Conservation (phyloP, 106 monocot species). For the Dendrobium huoshanense region DNA sequence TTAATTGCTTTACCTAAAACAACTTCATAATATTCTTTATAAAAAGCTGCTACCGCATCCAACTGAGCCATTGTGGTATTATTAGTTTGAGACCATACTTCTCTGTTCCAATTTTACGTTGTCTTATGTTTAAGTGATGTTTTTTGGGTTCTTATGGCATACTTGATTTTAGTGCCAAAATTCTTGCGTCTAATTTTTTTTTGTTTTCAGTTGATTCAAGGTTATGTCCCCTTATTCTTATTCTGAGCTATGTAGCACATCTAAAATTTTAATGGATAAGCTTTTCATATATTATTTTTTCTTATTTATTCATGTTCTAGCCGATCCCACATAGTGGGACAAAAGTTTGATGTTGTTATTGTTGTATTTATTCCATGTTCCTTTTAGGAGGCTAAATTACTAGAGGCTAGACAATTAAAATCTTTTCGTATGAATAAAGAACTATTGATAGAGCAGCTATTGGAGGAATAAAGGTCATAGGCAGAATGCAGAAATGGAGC, state of each 20-base stretch:
- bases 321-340: too few species aligned
- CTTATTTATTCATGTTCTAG: not conserved
- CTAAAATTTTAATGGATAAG: not conserved
- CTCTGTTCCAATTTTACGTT: not conserved
- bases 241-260: not conserved
- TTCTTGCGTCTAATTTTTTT: not conserved
- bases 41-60: too few species aligned
- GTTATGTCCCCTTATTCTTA: not conserved
- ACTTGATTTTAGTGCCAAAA: not conserved
- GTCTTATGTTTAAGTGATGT: not conserved
- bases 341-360: too few species aligned
- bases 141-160: not conserved
- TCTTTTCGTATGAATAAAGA: constrained; percentile 61
- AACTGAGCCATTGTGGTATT: too few species aligned
- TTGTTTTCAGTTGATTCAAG: not conserved
- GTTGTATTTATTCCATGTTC: not conserved
- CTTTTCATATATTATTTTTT: not conserved
- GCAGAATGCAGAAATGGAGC: constrained; percentile 70
- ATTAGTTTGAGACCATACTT: too few species aligned
- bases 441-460: constrained; percentile 73
- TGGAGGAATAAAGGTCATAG: constrained; percentile 67
- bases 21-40: too few species aligned
- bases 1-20: too few species aligned
- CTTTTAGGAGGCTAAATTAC: constrained; percentile 77
- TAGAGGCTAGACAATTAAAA: constrained; percentile 82